Base-by-base conservation (phyloP, 257 asterid genomes). In the Solanum lycopersicoides region DNA sequence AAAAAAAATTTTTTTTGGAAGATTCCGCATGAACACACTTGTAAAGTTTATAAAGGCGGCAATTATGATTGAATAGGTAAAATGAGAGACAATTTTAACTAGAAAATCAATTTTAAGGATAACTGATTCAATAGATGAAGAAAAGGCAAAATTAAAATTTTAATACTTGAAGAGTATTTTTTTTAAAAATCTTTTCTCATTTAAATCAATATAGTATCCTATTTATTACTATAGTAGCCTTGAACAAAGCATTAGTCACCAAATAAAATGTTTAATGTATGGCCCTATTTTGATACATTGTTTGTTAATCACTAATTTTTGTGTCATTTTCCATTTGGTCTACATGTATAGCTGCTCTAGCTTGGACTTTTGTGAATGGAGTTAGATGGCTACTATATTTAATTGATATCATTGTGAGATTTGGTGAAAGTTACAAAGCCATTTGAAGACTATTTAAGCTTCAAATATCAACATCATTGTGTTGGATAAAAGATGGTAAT, bases 401-500 rank as follows among this genome's bases (percentile, higher is more conserved):
- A 44, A 47, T 47, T 80, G 6, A 47, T 79, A 16, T 79, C 66
- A 79, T 4, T 79, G 84, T 14, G 25, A 47, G 68, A 47, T 47
- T 28, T 89, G 86, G 87, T 73, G 90, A 89, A 87, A 87, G 90
- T 90, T 83, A 86, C 89, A 37, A 66, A 83, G 86, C 87, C 87
- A 75, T 44, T 18, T 23, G 66, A 37, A 53, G 66, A 42, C 66
- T 14, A 86, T 53, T 63, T 47, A 30, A 44, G 18, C 65, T 82
- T 69, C 74, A 53, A 71, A 63, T 89, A 86, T 87, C 92, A 87
- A 85, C 90, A 83, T 91, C 89, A 65, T 45, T 76, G 89, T 83
- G 85, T 86, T 88, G 69, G 88, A 89, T 88, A 86, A 83, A 30
- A 80, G 86, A 14, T 16, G 30, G 73, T 60, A 77, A 80, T 80